Conservation (phyloP, 2,329 filamentous ascomycete species). For the Colletotrichum karsti region DNA sequence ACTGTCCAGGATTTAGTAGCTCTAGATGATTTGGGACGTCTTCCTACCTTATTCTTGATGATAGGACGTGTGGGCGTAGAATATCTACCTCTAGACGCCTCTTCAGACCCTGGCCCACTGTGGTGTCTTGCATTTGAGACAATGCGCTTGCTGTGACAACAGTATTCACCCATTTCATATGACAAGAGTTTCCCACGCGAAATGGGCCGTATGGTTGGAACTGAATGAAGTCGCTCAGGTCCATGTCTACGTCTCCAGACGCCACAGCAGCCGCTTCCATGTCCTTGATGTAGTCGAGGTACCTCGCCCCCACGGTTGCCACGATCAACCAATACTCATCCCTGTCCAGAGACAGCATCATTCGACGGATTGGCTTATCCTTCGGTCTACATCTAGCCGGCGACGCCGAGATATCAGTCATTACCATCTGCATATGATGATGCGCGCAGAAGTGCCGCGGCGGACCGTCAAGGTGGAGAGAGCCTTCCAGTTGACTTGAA, state of each 20-base stretch:
- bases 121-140: not conserved
- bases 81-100: not conserved
- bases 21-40: too few relatives aligned
- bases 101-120: not conserved
- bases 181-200: not conserved
- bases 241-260: not conserved
- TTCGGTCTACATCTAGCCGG: not conserved
- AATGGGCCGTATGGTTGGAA: not conserved
- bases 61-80: too few relatives aligned
- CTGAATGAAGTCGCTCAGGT: not conserved
- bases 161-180: not conserved
- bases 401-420: not conserved
- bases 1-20: too few relatives aligned
- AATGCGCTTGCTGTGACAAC: not conserved
- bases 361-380: not conserved
- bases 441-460: not conserved
- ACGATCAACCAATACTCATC: not conserved
- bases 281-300: not conserved
- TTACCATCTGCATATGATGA: not conserved
- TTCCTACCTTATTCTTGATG: too few relatives aligned
- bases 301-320: not conserved
- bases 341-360: not conserved
- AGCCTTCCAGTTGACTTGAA: not conserved
- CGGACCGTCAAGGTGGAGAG: not conserved
- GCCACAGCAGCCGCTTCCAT: not conserved